Evolutionary conservation across 805 yeast genomes (phyloP).

Genomic region (Teunomyces stri): DNA sequence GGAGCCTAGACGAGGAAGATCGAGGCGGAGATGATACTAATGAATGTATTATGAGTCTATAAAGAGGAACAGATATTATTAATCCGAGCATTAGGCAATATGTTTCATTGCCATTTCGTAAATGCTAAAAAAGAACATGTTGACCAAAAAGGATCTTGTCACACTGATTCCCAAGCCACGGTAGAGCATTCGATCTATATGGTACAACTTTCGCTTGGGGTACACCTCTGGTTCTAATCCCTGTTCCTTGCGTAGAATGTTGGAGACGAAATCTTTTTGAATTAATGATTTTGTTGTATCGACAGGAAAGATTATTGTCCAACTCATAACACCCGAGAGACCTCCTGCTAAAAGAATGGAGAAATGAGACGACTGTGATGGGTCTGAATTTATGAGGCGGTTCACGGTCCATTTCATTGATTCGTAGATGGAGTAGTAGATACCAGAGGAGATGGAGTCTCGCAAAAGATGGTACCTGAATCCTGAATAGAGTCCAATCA

Average conservation of each 20-base stretch:
- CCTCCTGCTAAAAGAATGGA: constrained; percentile 65
- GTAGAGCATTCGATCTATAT: constrained; percentile 51
- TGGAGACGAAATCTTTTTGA: constrained; percentile 71
- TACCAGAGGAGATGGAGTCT: constrained; percentile 68
- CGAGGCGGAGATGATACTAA: background rate
- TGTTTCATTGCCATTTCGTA: constrained; percentile 68
- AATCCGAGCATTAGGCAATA: constrained; percentile 17
- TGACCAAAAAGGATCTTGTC: constrained; percentile 66
- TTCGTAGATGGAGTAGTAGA: constrained; percentile 76
- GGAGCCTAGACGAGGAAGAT: background rate
- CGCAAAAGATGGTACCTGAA: constrained; percentile 63
- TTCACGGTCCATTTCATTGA: constrained; percentile 56
- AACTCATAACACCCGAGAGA: constrained; percentile 67
- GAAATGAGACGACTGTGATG: constrained; percentile 26
- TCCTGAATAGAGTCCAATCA: constrained; percentile 69
- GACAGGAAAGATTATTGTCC: constrained; percentile 75
- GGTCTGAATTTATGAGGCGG: constrained; percentile 23
- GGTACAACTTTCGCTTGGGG: constrained; percentile 27
- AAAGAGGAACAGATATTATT: background rate
- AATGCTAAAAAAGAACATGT: constrained; percentile 70
- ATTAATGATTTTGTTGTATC: constrained; percentile 77
- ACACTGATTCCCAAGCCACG: constrained; percentile 60
- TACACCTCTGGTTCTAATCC: constrained; percentile 44
- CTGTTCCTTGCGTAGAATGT: constrained; percentile 53
- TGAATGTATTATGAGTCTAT: background rate